Base-by-base conservation (phyloP, 306 rosid species). In the Nissolia schottii region DNA sequence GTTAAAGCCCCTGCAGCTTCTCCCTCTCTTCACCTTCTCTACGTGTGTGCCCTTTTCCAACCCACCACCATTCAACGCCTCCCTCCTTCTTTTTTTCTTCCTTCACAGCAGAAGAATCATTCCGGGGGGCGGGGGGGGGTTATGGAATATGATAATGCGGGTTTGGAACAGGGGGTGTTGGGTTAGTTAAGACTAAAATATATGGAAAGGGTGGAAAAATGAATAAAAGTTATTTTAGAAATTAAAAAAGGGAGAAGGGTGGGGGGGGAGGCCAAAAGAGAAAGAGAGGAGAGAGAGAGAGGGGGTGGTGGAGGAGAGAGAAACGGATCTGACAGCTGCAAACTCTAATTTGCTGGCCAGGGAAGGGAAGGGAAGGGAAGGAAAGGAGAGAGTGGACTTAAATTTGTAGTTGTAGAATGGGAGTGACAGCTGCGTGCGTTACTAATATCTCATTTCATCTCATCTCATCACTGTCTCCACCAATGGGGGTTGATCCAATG, bases 361-460 rank as follows among this genome's bases (percentile, higher is more conserved):
- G 77, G 75, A 74, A 41, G 60, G 51, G 77, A 54, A 67, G 68
- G 49, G 67, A 64, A 77, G 35, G 74, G 88, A 81, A 13, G 87
- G 82, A n/a, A n/a, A n/a, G n/a, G n/a, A n/a, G n/a, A n/a, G n/a
- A n/a, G n/a, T n/a, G n/a, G n/a, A n/a, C n/a, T n/a, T n/a, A 50
- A 68, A 68, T n/a, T 59, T 89, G 87, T 76, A n/a, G 83, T 45
- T 77, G 87, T 57, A 74, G 69, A 49, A 64, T 64, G n/a, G 68
- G 75, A 77, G 84, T 84, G 96, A 92, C 97, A 92, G 96, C 87
- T 86, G 87, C 81, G 88, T 76, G 79, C 77, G n/a, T n/a, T n/a
- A n/a, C n/a, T 83, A n/a, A 74, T 48, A 70, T 80, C 67, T 77
- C 88, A 83, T 60, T n/a, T n/a, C n/a, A n/a, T n/a, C n/a, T n/a